Conservation (phyloP, 352 stramenopile species). For the Albugo laibachii region DNA sequence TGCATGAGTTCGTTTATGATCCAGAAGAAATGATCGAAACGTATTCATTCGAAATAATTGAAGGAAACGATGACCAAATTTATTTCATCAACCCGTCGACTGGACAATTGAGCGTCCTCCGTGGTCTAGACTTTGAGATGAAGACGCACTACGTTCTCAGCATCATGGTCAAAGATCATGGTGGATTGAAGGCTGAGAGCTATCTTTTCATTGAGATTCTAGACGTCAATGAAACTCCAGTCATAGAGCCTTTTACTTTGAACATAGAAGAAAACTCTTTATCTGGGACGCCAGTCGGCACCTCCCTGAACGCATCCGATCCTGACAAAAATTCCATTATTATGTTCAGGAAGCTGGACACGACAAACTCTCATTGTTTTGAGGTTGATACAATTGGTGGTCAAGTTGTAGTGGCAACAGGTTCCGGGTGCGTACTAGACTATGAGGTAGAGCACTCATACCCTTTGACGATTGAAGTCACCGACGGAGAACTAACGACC, state of each 20-base stretch:
- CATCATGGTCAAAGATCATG: constrained; percentile 15
- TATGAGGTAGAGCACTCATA: constrained; percentile 10
- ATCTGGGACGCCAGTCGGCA: constrained; percentile 3
- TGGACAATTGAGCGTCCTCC: constrained; percentile 3
- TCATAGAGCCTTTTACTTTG: constrained; percentile 8
- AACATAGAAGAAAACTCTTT: constrained; percentile 7
- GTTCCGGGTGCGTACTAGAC: constrained; percentile 7
- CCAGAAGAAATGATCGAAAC: constrained; percentile 6
- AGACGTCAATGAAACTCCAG: constrained; percentile 11
- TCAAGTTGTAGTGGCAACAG: constrained; percentile 3
- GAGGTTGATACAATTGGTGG: constrained; percentile 7
- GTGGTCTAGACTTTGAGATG: constrained; percentile 13
- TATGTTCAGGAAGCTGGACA: background rate
- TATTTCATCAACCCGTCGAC: constrained; percentile 5
- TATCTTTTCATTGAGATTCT: constrained; percentile 5
- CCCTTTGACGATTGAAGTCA: constrained; percentile 7
- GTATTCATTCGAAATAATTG: constrained; percentile 7
- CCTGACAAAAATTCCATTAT: constrained; percentile 6
- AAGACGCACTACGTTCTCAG: constrained; percentile 9
- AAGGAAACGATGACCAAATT: constrained; percentile 2
- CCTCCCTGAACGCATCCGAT: constrained; percentile 8
- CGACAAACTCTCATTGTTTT: constrained; percentile 8
- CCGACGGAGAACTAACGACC: constrained; percentile 10
- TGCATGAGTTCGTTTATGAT: constrained; percentile 3
- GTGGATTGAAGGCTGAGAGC: constrained; percentile 5